Conservation (phyloP, 2,329 filamentous ascomycete species). For the Apiospora pterosperma region DNA sequence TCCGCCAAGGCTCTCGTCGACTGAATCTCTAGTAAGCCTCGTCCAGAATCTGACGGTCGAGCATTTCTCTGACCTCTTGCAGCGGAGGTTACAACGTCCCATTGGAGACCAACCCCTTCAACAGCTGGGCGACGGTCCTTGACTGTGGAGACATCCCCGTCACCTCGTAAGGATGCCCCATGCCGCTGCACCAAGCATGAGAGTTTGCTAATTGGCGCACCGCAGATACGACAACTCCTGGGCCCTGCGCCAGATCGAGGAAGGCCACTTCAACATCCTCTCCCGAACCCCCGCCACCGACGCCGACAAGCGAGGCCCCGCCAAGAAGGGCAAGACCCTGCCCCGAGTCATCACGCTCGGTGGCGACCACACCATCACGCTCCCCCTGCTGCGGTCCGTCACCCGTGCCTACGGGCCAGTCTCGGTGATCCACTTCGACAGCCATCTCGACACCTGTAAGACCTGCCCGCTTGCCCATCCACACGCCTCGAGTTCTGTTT, state of each 20-base stretch:
- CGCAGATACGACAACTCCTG: slow-evolving; percentile 77
- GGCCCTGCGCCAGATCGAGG: slow-evolving; percentile 80
- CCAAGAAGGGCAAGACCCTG: slow-evolving; percentile 70
- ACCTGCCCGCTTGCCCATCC: slow-evolving; percentile 23
- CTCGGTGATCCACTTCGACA: slow-evolving; percentile 61
- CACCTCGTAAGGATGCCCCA: slow-evolving; percentile 60
- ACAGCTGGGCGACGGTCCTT: slow-evolving; percentile 74
- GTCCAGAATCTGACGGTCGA: slow-evolving; percentile 3
- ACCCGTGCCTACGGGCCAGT: slow-evolving; percentile 59
- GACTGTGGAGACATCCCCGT: slow-evolving; percentile 85
- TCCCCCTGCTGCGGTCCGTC: slow-evolving; percentile 56
- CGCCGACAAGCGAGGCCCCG: slow-evolving; percentile 59
- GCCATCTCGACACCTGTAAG: slow-evolving; percentile 64
- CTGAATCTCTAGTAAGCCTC: slow-evolving; percentile 78
- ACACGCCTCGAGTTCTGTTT: background rate
- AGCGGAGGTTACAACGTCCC: slow-evolving; percentile 88
- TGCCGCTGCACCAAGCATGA: rapidly evolving
- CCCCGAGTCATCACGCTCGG: slow-evolving; percentile 77
- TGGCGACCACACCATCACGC: slow-evolving; percentile 60
- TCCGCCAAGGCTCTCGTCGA: slow-evolving; percentile 80
- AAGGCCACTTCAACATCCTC: slow-evolving; percentile 75
- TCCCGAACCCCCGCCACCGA: slow-evolving; percentile 68
- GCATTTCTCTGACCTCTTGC: slow-evolving; percentile 15
- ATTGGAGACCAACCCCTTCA: slow-evolving; percentile 74
- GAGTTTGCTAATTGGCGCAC: background rate